Conservation (phyloP, 352 stramenopile species). For the Bremia lactucae region DNA sequence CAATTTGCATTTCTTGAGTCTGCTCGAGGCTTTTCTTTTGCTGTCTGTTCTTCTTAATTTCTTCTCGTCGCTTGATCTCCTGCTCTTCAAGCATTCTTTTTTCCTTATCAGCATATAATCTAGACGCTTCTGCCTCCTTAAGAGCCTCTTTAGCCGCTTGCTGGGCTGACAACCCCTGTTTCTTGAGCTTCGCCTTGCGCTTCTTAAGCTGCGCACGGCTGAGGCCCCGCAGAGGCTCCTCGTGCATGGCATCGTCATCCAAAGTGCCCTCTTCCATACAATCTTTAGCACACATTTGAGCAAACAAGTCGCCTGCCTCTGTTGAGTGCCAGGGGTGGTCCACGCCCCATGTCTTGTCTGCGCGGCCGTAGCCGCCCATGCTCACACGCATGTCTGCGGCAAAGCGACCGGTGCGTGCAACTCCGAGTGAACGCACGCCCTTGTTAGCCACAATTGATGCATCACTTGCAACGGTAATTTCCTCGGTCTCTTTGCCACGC, state of each 20-base stretch:
- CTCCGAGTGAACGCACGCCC: slow-evolving; percentile 42
- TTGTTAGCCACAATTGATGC: slow-evolving; percentile 57
- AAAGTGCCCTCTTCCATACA: slow-evolving; percentile 49
- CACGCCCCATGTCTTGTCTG: slow-evolving; percentile 70
- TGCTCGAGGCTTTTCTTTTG: slow-evolving; percentile 15
- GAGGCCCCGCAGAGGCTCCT: slow-evolving; percentile 33
- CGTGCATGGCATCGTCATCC: slow-evolving; percentile 26
- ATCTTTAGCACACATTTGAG: slow-evolving; percentile 39
- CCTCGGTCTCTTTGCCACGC: slow-evolving; percentile 44
- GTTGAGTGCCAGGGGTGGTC: slow-evolving; percentile 74
- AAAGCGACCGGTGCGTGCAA: slow-evolving; percentile 49
- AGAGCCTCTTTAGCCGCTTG: slow-evolving; percentile 19
- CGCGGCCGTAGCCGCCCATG: slow-evolving; percentile 58
- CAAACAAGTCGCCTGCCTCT: slow-evolving; percentile 32
- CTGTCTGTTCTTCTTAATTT: slow-evolving; percentile 16
- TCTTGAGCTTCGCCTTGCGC: slow-evolving; percentile 66
- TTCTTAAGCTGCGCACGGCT: slow-evolving; percentile 73
- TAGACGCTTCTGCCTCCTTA: slow-evolving; percentile 25
- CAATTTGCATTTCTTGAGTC: slow-evolving; percentile 8
- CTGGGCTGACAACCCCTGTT: slow-evolving; percentile 27
- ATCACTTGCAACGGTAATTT: slow-evolving; percentile 53
- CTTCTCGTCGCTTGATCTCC: slow-evolving; percentile 8
- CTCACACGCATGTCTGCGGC: slow-evolving; percentile 70
- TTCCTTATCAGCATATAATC: slow-evolving; percentile 18
- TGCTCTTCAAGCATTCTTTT: slow-evolving; percentile 6